A percentile compares a stretch with the other conserved stretches of the same genome.
Evolutionary conservation across 805 yeast species (phyloP).

Genomic region (Candida caryicola): DNA sequence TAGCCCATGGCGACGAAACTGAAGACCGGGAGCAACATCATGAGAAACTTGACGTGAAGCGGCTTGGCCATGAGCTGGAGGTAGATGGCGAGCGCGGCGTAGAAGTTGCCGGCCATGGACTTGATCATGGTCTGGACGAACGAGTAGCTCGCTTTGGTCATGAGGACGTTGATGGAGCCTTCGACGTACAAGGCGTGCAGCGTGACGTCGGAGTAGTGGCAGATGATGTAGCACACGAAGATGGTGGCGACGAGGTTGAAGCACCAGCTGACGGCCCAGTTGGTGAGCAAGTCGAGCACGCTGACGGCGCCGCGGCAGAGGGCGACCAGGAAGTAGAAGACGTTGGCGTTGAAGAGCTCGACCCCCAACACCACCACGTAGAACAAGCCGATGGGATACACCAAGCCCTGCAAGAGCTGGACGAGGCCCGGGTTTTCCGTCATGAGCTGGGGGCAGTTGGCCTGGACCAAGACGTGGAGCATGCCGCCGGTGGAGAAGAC

Average conservation of each 20-base stretch:
- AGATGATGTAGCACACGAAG: constrained; percentile 63
- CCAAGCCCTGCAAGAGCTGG: constrained; percentile 54
- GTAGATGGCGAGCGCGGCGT: constrained; percentile 72
- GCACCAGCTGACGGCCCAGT: constrained; percentile 67
- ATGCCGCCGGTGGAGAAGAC: constrained; percentile 72
- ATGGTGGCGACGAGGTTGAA: constrained; percentile 63
- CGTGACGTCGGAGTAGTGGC: constrained; percentile 54
- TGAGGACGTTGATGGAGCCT: constrained; percentile 50
- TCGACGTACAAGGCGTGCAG: constrained; percentile 35
- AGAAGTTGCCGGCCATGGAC: constrained; percentile 75
- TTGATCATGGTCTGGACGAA: constrained; percentile 67
- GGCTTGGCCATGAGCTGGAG: constrained; percentile 79
- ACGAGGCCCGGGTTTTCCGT: constrained; percentile 50
- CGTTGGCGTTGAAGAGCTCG: constrained; percentile 73
- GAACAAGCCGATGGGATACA: constrained; percentile 70
- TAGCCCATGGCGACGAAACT: constrained; percentile 78
- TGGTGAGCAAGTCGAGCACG: constrained; percentile 55
- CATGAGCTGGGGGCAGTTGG: constrained; percentile 45
- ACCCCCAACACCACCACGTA: constrained; percentile 74
- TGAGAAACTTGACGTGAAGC: constrained; percentile 64
- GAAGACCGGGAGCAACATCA: constrained; percentile 67
- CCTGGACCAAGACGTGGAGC: constrained; percentile 56
- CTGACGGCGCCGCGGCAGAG: constrained; percentile 68
- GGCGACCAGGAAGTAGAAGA: constrained; percentile 69
- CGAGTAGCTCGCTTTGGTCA: constrained; percentile 39